A percentile compares a stretch with the other conserved stretches of the same genome.
phyloP scores from a whole-genome alignment of 2,329 filamentous ascomycete species.

The Trichoderma sp. region DNA sequence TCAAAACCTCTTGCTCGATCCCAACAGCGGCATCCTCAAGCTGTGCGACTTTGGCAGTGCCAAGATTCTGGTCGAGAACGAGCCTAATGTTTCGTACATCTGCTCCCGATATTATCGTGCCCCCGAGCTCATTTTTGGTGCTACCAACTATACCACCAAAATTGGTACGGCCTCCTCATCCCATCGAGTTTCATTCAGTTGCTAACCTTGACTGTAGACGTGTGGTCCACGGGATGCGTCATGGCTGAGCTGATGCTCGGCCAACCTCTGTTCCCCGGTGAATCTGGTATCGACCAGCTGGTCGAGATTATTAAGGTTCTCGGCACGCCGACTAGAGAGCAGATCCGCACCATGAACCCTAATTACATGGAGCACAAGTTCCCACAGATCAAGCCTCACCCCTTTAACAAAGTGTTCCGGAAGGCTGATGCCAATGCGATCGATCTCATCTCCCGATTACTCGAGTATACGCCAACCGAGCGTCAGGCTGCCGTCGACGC shows the following conservation, averaged over 20 bases:
- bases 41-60: slow-evolving; percentile 98
- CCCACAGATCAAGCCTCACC: slow-evolving; percentile 98
- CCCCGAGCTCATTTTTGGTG: slow-evolving; percentile 96
- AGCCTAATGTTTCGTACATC: slow-evolving; percentile 99
- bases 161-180: slow-evolving; percentile 71
- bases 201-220: slow-evolving; percentile 71
- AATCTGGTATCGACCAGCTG: slow-evolving; percentile 97
- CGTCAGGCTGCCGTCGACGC: slow-evolving; percentile 90
- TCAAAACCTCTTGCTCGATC: slow-evolving; percentile 93
- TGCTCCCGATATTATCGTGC: slow-evolving; percentile 99
- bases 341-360: slow-evolving; percentile 99
- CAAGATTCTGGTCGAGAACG: slow-evolving; percentile 97
- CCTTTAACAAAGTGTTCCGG: slow-evolving; percentile 98
- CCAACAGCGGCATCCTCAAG: slow-evolving; percentile 87
- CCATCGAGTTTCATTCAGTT: neutral
- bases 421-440: slow-evolving; percentile 93
- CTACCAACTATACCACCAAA: slow-evolving; percentile 99
- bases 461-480: slow-evolving; percentile 98
- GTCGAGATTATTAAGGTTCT: slow-evolving; percentile 99
- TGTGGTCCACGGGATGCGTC: slow-evolving; percentile 98
- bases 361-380: slow-evolving; percentile 99
- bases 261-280: slow-evolving; percentile 94
- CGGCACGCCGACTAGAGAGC: slow-evolving; percentile 92
- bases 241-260: slow-evolving; percentile 99
- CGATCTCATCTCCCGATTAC: slow-evolving; percentile 86